Evolutionary conservation across 805 yeast species (phyloP), one percentile per base, ranked within the genome.

Genomic region (Wickerhamomyces canadensis): DNA sequence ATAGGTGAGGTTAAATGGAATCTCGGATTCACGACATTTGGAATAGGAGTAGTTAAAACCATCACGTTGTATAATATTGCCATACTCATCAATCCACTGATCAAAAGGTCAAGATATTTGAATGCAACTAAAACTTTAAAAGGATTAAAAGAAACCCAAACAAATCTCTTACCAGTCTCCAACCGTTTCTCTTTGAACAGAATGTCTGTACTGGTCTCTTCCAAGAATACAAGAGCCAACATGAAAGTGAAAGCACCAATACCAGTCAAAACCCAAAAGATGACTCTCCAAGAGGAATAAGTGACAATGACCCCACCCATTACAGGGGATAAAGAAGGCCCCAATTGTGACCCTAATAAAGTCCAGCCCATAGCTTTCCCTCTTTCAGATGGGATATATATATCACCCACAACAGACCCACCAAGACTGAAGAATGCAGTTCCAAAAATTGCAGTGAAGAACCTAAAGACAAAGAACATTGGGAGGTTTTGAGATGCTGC

Each of bases 351-450:
- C 0, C 80, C 80, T 10, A 64, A 48, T 5, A 76, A 54, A 10
- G 68, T 58, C 58, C 69, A 60, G 3, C 76, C 69, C 68, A 74
- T 67, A 1, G 72, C 74, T 9, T 57, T 58, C 3, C 79, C 81
- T 47, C 82, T 55, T 45, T 71, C 67, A 15, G 61, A 62, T 0
- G 80, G 80, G 5, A 54, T 55, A 48, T 65, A 72, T 27, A 74
- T 62, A 50, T 75, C 82, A 15, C 74, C 72, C 11, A 75, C 58
- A 10, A 74, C 60, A 16, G 65, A 62, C 4, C 77, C 78, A 3
- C 79, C 80, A 21, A 74, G 61, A 27, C 73, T 58, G 54, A 76
- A 74, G 41, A 74, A 74, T 0, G 76, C 64, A 2, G 80, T 73
- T 5, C 80, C 81, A 48, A 70, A 68, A 9, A 76, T 47, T 0